Percentiles rank a stretch among this genome's conserved stretches.
phyloP scores from a whole-genome alignment of 768 basidiomycete genomes.

The Suillus hirtellus region DNA sequence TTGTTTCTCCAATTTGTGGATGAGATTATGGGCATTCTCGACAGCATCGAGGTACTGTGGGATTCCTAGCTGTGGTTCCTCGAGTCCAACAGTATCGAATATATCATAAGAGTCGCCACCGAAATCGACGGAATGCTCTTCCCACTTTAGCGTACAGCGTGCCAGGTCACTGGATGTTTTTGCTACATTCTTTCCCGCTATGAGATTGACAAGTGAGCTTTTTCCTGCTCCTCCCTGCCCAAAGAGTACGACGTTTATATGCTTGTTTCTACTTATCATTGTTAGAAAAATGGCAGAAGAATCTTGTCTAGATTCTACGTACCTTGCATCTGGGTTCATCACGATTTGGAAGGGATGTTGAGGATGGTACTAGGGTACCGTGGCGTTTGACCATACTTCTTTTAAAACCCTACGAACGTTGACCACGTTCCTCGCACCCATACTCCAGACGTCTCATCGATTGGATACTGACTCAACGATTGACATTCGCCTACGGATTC shows the following conservation, averaged over 20 bases:
- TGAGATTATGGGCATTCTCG: constrained; percentile 31
- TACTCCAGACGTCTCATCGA: background rate
- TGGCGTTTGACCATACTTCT: background rate
- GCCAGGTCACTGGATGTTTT: constrained; percentile 28
- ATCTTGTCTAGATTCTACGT: background rate
- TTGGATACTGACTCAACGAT: background rate
- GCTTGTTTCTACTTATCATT: constrained; percentile 16
- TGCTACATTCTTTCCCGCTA: constrained; percentile 25
- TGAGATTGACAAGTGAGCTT: constrained; percentile 33
- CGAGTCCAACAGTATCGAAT: constrained; percentile 38
- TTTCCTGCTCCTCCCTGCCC: constrained; percentile 42
- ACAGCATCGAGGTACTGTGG: constrained; percentile 27
- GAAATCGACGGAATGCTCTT: constrained; percentile 28
- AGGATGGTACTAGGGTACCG: background rate
- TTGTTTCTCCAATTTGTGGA: constrained; percentile 31
- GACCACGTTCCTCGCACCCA: background rate
- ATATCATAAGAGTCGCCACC: constrained; percentile 21
- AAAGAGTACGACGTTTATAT: constrained; percentile 37
- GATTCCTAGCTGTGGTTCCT: constrained; percentile 31
- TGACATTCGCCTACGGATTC: background rate
- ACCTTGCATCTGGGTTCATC: background rate
- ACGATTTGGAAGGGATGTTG: background rate
- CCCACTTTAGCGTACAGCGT: constrained; percentile 38
- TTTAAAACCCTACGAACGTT: background rate
- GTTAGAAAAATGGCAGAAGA: background rate